Base-by-base conservation (phyloP, 805 yeast genomes). In the Wickerhamomyces chambardii region DNA sequence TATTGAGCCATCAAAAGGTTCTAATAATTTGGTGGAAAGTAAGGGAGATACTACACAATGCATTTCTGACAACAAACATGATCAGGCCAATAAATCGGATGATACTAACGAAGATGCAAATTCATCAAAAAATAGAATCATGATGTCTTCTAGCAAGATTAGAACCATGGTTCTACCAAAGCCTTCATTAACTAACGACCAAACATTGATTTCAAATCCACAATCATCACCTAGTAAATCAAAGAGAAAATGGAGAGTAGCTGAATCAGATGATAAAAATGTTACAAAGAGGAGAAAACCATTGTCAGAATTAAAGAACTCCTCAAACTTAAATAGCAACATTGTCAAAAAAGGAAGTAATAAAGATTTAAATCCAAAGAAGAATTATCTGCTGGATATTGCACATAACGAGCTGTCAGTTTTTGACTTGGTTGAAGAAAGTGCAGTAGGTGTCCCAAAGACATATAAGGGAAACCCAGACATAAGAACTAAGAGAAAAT, bases 281-380 rank as follows among this genome's bases (percentile, higher is more conserved):
- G 42, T 50, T 3, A 51, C 56, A 1, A 51, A 50, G 35, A 50
- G 52, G 42, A 46, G 56, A 32, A 50, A 41, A 31, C 55, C 54
- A 5, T 29, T 51, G 8, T 31, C 41, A 2, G 27, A 37, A 2
- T 29, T 50, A 4, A 38, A 36, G 16, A 24, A 6, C 12, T 12
- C 27, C 3, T 11, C n/a, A 24, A 24, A 24, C 6, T 12, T n/a
- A 12, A 14, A 24, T 24, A 11, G 9, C 27, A 24, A 14, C 10
- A 21, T 21, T 21, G 24, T 10, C 7, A 24, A 24, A 40, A 31
- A 46, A 50, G 36, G 47, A 47, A 35, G 29, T 47, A 10, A 36
- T 38, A 10, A 48, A 37, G 19, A 30, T 19, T 8, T 11, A n/a
- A 24, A 37, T n/a, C n/a, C n/a, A 17, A 33, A 35, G 34, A 35